Evolutionary conservation across 2,329 filamentous ascomycete species (phyloP), one percentile per base, ranked within the genome.

Genomic region (Fusarium compactum): DNA sequence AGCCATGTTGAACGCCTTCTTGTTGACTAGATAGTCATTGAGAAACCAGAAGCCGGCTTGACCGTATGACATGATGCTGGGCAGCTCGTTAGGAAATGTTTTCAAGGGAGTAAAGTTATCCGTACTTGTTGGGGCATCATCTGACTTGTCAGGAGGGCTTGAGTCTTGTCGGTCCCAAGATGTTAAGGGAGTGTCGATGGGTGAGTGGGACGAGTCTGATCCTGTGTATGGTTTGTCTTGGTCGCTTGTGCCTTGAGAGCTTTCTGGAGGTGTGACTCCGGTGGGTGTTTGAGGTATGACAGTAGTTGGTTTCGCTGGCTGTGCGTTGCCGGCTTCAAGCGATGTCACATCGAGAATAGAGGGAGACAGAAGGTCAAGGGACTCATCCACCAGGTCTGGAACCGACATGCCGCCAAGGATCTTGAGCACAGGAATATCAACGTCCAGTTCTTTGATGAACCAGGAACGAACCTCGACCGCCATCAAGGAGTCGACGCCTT

Each of bases 31-130:
- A 6, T 73, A 75, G 9, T 73, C 60, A 6, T 67, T 63, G 1
- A 81, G 62, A 60, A 83, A 82, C 81, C 81, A 85, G 64, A 84
- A 82, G 0, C 81, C 74, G 0, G 78, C 75, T 66, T 85, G 83
- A 10, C 73, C 78, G n/a, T 77, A 76, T 5, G 82, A 83, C 62
- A 84, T 79, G 10, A 38, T 18, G 32, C 16, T 38, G 32, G 32
- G 10, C 16, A 38, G 16, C 16, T 38, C 32, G 32, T 38, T 38
- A 38, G 32, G 32, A 4, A 38, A 18, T 18, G 32, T 38, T 18
- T 10, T 38, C 10, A 10, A 4, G 32, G 32, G 32, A 18, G 32
- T 18, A 38, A 38, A 10, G 32, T 4, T 38, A 6, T 38, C 32
- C 32, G 16, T 38, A 38, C 32, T 38, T 9, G 9, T 38, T 38